Percentiles rank a stretch among this genome's conserved stretches.
Conservation (phyloP, 1,284 basidiomycete species). For the Pholiota adiposa region DNA sequence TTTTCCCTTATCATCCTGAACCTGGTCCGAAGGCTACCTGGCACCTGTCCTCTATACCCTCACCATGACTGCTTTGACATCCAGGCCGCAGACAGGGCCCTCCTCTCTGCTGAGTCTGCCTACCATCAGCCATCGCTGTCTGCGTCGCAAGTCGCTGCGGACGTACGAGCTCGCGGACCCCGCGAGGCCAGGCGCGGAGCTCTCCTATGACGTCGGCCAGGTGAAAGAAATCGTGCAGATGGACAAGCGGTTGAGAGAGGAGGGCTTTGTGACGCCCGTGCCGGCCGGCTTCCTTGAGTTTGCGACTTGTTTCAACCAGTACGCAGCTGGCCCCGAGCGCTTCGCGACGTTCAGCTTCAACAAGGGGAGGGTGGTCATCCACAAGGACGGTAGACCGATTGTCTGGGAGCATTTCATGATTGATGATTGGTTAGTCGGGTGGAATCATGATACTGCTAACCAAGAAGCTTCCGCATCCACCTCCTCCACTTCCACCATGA, state of each 20-base stretch:
- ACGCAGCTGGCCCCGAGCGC: constrained; percentile 19
- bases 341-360: constrained; percentile 20
- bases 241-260: constrained; percentile 19
- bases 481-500: background rate
- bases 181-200: constrained; percentile 12
- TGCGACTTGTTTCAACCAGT: constrained; percentile 18
- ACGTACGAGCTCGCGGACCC: constrained; percentile 23
- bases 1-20: constrained; percentile 1
- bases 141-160: constrained; percentile 17
- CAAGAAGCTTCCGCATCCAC: background rate
- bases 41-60: constrained; percentile 2
- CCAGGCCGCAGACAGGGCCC: background rate
- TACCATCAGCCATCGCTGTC: constrained; percentile 16
- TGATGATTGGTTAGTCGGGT: constrained; percentile 16
- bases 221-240: constrained; percentile 23
- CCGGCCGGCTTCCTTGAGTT: constrained; percentile 22
- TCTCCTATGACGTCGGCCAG: constrained; percentile 22
- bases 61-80: constrained; percentile 18
- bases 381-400: constrained; percentile 17
- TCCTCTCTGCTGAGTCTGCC: constrained; percentile 1
- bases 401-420: constrained; percentile 22
- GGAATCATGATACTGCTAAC: constrained; percentile 6
- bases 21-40: background rate
- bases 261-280: constrained; percentile 12
- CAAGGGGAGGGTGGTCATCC: constrained; percentile 13